Base-by-base conservation (phyloP, 192 early-diverging fungal genomes). In the Mortierella antarctica region DNA sequence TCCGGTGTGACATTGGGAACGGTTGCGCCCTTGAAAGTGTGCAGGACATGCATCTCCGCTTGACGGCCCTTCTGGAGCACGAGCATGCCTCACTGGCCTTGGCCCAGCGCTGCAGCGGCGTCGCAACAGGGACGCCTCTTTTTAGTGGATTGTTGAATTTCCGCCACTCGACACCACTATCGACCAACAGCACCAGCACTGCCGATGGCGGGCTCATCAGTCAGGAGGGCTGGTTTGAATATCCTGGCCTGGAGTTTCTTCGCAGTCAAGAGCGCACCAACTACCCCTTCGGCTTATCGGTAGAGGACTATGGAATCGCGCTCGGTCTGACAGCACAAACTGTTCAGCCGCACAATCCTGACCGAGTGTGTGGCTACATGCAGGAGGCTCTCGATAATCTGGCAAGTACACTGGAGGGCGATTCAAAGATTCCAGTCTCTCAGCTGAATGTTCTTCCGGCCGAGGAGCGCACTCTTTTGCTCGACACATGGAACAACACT, bases 21-120 rank as follows among this genome's bases (percentile, higher is more conserved):
- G n/a, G n/a, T n/a, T n/a, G n/a, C n/a, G n/a, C n/a, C n/a, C n/a
- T n/a, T n/a, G n/a, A n/a, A n/a, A n/a, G n/a, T n/a, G n/a, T n/a
- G n/a, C n/a, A n/a, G 31, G 54, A 18, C 14, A 57, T 20, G 7
- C 65, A 67, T 17, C 0, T 11, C 2, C 54, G n/a, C 2, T 14
- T 67, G n/a, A 48, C 44, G 20, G 65, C 65, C 5, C 42, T 67
- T 39, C 18, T 67, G 41, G 65, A 67, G 53, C 54, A 67, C 44
- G 65, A 67, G 65, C 52, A 65, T 54, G 63, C 63, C 5, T 65
- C 63, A 4, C 41, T 65, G 23, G 63, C 63, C 17, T n/a, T 67
- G 11, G 65, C 65, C 0, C 65, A 67, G 14, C 65, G 54, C 6
- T 67, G 65, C 65, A 67, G 65, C 46, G 23, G 65, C 48, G 65